Conservation (phyloP, 306 rosid genomes). For the Vigna radiata region DNA sequence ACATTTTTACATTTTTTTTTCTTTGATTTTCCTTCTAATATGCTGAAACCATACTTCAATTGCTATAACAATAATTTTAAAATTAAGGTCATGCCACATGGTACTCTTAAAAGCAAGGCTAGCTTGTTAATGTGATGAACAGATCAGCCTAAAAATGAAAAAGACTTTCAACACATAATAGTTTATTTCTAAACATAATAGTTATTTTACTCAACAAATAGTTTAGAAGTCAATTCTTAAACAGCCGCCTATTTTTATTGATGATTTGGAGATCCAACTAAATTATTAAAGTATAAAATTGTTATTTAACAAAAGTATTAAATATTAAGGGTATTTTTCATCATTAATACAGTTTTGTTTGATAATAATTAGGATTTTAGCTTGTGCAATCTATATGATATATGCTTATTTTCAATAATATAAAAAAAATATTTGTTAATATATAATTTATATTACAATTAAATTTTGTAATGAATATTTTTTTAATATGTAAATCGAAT, state of each 20-base stretch:
- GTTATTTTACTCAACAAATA: not conserved
- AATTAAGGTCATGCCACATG: too few species aligned
- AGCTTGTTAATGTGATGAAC: not conserved
- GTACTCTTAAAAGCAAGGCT: not conserved
- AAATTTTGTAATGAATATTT: too few species aligned
- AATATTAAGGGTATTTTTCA: not conserved
- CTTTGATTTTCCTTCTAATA: too few species aligned
- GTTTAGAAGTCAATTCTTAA: not conserved
- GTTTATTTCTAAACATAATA: not conserved
- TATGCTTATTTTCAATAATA: not conserved
- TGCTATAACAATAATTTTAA: too few species aligned
- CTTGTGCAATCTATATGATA: not conserved
- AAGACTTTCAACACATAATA: not conserved
- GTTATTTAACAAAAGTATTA: not conserved
- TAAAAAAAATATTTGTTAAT: too few species aligned
- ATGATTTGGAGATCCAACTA: not conserved
- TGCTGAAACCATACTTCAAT: too few species aligned
- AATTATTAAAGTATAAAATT: not conserved
- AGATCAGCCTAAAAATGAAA: not conserved
- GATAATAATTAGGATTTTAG: not conserved
- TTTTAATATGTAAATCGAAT: too few species aligned
- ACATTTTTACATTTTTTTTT: too few species aligned
- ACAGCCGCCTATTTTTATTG: conserved; percentile 1
- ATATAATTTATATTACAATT: too few species aligned
- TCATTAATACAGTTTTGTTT: not conserved